These are phyloP conservation scores for Geotrichum bryndzae DNA, from an alignment of 1,139 yeast genomes.

Conservation along the genomic window DNA sequence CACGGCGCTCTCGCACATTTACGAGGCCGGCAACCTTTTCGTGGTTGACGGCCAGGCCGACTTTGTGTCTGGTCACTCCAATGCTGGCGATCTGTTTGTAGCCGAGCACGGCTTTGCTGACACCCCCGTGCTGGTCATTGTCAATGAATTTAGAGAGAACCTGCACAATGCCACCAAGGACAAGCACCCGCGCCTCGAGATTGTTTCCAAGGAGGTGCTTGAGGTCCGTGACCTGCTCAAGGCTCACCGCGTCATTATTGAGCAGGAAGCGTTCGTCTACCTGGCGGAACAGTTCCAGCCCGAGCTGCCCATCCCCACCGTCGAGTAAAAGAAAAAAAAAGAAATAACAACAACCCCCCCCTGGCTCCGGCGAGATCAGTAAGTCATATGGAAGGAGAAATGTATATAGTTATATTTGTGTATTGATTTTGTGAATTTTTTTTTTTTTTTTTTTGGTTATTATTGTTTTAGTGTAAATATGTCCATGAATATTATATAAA, in stretches of 20 bases:
- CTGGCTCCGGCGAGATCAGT: background rate
- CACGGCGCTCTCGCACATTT: constrained; percentile 75
- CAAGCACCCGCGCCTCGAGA: constrained; percentile 51
- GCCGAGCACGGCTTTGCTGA: constrained; percentile 35
- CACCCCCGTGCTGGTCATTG: constrained; percentile 62
- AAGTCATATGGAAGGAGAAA: background rate
- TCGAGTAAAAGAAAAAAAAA: background rate
- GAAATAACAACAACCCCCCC: too few species aligned
- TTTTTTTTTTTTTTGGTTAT: background rate
- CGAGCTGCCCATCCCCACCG: constrained; percentile 15
- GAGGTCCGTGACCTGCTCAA: constrained; percentile 80
- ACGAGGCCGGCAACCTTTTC: constrained; percentile 63
- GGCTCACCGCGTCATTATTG: constrained; percentile 73
- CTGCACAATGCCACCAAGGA: constrained; percentile 47
- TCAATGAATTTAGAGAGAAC: constrained; percentile 47
- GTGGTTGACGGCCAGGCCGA: constrained; percentile 61
- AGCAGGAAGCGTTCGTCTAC: constrained; percentile 62
- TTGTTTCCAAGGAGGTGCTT: constrained; percentile 68
- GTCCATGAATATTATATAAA: background rate
- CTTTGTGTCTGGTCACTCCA: constrained; percentile 43
- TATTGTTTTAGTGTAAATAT: background rate
- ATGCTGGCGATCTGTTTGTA: constrained; percentile 56
- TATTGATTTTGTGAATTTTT: background rate
- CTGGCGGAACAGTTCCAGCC: constrained; percentile 26
- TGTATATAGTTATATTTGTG: background rate